Evolutionary conservation across 352 stramenopile genomes (phyloP).

Genomic region (Plasmopara viticola): DNA sequence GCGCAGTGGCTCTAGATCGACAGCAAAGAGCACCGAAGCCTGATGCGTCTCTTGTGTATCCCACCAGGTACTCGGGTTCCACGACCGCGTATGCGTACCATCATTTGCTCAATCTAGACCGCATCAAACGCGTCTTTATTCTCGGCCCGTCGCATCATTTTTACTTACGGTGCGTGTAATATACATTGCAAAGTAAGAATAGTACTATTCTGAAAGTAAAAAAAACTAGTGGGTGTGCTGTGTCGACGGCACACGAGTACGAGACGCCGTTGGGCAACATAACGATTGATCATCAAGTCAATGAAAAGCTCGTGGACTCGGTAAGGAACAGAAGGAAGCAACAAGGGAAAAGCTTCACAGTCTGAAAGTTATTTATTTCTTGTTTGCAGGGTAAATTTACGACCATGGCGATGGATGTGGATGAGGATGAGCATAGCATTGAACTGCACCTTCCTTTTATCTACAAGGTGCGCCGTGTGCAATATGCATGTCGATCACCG

Average conservation of each 20-base stretch:
- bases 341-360: too few species aligned
- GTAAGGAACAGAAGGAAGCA: conserved; percentile 18
- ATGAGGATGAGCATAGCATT: conserved; percentile 95
- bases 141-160: conserved; percentile 95
- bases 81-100: conserved; percentile 93
- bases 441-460: conserved; percentile 97
- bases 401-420: conserved; percentile 77
- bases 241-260: conserved; percentile 82
- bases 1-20: neutral
- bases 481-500: too few species aligned
- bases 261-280: conserved; percentile 94
- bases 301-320: conserved; percentile 81
- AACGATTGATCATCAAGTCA: conserved; percentile 85
- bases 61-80: conserved; percentile 86
- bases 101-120: conserved; percentile 67
- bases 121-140: conserved; percentile 85
- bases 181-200: too few species aligned
- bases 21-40: too few species aligned
- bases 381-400: conserved; percentile 55
- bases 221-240: conserved; percentile 55
- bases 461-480: conserved; percentile 53
- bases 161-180: conserved; percentile 76
- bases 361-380: neutral
- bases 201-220: too few species aligned
- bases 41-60: too few species aligned